phyloP scores from a whole-genome alignment of 257 asterid genomes.

The Perilla frutescens region DNA sequence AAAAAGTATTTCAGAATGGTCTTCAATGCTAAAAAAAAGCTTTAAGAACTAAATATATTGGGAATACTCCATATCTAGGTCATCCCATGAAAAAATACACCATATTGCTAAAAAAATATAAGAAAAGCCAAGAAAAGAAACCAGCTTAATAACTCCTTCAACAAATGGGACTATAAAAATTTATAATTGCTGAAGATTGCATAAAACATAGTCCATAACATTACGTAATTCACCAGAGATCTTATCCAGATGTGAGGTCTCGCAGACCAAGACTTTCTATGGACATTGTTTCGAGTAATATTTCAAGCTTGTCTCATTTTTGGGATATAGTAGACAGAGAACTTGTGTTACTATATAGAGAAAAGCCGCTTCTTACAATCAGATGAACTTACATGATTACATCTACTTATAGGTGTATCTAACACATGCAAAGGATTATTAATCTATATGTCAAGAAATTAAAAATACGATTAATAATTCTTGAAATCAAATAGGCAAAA shows the following conservation, averaged over 20 bases:
- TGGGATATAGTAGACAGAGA: slow-evolving; percentile 1
- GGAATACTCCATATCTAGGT: slow-evolving; percentile 4
- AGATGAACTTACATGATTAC: background rate
- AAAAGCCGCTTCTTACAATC: slow-evolving; percentile 26
- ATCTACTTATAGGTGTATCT: slow-evolving; percentile 10
- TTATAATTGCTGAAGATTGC: slow-evolving; percentile 20
- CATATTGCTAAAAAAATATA: background rate
- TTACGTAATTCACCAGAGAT: slow-evolving; percentile 2
- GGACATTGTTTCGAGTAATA: slow-evolving; percentile 19
- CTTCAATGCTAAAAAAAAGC: background rate
- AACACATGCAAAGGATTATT: background rate
- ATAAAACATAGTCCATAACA: background rate
- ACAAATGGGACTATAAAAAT: background rate
- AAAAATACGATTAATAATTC: slow-evolving; percentile 12
- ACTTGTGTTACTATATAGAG: slow-evolving; percentile 1
- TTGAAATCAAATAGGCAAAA: slow-evolving; percentile 1
- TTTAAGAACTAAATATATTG: background rate
- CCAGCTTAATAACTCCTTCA: slow-evolving; percentile 5
- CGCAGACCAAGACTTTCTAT: slow-evolving; percentile 4
- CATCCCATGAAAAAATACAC: slow-evolving; percentile 17
- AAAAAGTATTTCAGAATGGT: slow-evolving; percentile 6
- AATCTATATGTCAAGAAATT: slow-evolving; percentile 26
- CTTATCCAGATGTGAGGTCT: slow-evolving; percentile 14
- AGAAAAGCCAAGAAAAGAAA: slow-evolving; percentile 17
- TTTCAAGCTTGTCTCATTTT: slow-evolving; percentile 1